Evolutionary conservation across 2,329 filamentous ascomycete genomes (phyloP).

Genomic region (Aspergillus pseudoglaucus): DNA sequence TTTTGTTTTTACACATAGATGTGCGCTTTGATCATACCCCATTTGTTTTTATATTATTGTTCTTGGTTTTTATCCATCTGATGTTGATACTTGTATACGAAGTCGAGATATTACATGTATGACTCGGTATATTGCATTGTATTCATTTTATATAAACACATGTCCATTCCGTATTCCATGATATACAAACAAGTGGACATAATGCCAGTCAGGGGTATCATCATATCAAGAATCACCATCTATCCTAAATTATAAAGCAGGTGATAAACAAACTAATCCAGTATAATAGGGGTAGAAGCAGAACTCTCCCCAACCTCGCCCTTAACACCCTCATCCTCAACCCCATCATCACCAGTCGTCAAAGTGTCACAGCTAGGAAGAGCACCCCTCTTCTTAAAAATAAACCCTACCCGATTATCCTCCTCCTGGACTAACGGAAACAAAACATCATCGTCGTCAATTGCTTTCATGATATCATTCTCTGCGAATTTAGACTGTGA

Average conservation of each 20-base stretch:
- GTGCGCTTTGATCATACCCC: constrained; percentile 3
- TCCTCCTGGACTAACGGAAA: constrained; percentile 32
- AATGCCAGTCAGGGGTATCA: not conserved
- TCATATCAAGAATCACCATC: not conserved
- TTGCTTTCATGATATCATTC: constrained; percentile 13
- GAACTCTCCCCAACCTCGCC: not conserved
- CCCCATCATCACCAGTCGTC: constrained; percentile 14
- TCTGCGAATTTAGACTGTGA: constrained; percentile 2
- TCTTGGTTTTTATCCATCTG: not conserved
- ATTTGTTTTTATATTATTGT: not conserved
- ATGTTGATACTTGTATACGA: not conserved
- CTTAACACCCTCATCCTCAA: constrained; percentile 1
- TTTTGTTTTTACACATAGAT: not conserved
- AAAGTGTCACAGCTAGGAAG: not conserved
- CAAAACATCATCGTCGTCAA: constrained; percentile 29
- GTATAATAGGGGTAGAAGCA: not conserved
- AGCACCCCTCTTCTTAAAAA: constrained; percentile 31
- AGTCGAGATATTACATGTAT: not conserved
- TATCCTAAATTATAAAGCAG: not conserved
- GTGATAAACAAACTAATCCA: not conserved
- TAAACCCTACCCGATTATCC: constrained; percentile 31
- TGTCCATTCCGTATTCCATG: no score
- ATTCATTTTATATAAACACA: no score
- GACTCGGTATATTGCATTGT: not conserved
- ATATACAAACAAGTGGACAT: no score